Evolutionary conservation across 2,329 filamentous ascomycete species (phyloP).

Genomic region (Ophidiomyces ophidiicola): DNA sequence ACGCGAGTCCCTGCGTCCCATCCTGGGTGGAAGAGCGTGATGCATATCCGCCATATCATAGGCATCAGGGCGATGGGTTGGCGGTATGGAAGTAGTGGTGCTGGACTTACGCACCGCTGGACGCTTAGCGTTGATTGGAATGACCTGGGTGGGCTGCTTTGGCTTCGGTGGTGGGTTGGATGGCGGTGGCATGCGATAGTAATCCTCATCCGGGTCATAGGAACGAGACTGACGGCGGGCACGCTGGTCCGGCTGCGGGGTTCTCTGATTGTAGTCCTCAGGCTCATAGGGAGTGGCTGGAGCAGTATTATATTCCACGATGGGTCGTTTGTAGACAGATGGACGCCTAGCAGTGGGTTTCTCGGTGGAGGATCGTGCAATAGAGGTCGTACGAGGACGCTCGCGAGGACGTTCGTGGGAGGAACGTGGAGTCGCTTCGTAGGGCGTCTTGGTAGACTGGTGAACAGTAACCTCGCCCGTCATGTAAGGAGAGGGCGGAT

Average conservation of each 20-base stretch:
- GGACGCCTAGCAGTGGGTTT: conserved; percentile 22
- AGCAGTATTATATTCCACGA: conserved; percentile 24
- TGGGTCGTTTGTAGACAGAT: conserved; percentile 26
- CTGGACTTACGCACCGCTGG: conserved; percentile 22
- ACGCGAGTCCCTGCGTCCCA: conserved; percentile 23
- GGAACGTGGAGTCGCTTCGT: conserved; percentile 12
- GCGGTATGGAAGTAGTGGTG: conserved; percentile 22
- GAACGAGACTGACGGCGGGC: conserved; percentile 22
- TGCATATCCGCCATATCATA: conserved; percentile 28
- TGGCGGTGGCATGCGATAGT: conserved; percentile 34
- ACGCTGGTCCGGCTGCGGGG: conserved; percentile 22
- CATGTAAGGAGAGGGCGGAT: conserved; percentile 25
- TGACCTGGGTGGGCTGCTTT: conserved; percentile 24
- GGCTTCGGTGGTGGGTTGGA: conserved; percentile 18
- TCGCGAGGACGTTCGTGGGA: conserved; percentile 8
- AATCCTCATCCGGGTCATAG: conserved; percentile 30
- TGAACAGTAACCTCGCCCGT: conserved; percentile 20
- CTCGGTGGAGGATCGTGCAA: conserved; percentile 26
- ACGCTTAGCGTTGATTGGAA: conserved; percentile 21
- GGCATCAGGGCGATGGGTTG: conserved; percentile 22
- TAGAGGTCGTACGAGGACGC: conserved; percentile 23
- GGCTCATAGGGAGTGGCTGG: conserved; percentile 17
- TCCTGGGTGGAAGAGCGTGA: conserved; percentile 22
- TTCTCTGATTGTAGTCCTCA: conserved; percentile 18
- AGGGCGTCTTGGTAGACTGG: conserved; percentile 12